phyloP scores from a whole-genome alignment of 495 filamentous ascomycete genomes.

The Penicillium cataractarum region DNA sequence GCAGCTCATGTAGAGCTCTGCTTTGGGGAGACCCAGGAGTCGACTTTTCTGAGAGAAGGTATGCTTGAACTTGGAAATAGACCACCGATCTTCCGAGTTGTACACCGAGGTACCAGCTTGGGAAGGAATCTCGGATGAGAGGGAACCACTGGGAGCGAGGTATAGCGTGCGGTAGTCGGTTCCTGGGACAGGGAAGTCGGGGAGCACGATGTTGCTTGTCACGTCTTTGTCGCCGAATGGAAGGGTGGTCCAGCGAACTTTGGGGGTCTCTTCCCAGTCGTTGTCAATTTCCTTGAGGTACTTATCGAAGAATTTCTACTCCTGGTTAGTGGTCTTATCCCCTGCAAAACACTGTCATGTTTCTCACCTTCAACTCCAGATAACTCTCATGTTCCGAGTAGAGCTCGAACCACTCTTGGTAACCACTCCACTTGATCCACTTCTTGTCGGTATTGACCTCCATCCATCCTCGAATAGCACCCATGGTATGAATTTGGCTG shows the following conservation, averaged over 20 bases:
- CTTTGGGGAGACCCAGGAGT: slow-evolving; percentile 42
- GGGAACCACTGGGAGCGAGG: slow-evolving; percentile 14
- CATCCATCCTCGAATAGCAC: slow-evolving; percentile 40
- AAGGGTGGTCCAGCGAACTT: slow-evolving; percentile 35
- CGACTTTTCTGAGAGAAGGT: slow-evolving; percentile 31
- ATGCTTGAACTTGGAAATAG: slow-evolving; percentile 35
- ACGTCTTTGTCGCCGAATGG: slow-evolving; percentile 30
- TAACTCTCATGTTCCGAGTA: slow-evolving; percentile 27
- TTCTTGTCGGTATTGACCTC: slow-evolving; percentile 26
- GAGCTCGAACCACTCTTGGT: slow-evolving; percentile 49
- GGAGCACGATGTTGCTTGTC: slow-evolving; percentile 28
- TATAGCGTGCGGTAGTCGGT: slow-evolving; percentile 37
- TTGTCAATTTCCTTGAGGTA: slow-evolving; percentile 9
- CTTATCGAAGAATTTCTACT: slow-evolving; percentile 7
- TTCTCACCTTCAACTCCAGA: slow-evolving; percentile 8
- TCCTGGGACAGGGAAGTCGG: slow-evolving; percentile 36
- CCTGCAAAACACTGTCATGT: no score
- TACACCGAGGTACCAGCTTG: slow-evolving; percentile 16
- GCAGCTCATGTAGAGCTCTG: slow-evolving; percentile 45
- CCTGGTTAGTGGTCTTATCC: not conserved
- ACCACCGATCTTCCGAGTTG: slow-evolving; percentile 28
- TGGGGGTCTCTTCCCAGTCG: slow-evolving; percentile 44
- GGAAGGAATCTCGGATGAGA: not conserved
- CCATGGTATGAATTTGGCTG: slow-evolving; percentile 40
- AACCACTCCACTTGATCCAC: slow-evolving; percentile 32